phyloP scores from a whole-genome alignment of 2,329 filamentous ascomycete species.

The Aspergillus pseudoglaucus region DNA sequence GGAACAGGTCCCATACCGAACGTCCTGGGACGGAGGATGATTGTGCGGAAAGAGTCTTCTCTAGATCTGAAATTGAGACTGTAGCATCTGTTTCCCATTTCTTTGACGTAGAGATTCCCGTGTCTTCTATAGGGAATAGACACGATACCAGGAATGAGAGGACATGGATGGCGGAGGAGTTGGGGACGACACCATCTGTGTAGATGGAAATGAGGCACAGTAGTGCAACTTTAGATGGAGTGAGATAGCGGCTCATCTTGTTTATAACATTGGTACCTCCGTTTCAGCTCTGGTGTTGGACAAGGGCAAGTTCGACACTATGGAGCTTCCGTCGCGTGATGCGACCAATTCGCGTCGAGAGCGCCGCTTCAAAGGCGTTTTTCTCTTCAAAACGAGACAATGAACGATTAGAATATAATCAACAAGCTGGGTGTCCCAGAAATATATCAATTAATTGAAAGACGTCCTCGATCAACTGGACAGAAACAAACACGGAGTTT shows the following conservation, averaged over 20 bases:
- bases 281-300: background rate
- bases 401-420: background rate
- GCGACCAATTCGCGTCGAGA: background rate
- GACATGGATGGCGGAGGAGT: conserved; percentile 64
- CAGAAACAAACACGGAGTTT: background rate
- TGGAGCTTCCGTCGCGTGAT: background rate
- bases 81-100: conserved; percentile 25
- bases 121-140: conserved; percentile 45
- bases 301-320: background rate
- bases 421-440: background rate
- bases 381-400: background rate
- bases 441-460: background rate
- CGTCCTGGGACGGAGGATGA: conserved; percentile 60
- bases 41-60: conserved; percentile 40
- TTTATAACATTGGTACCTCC: background rate
- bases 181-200: conserved; percentile 62
- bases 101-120: conserved; percentile 14
- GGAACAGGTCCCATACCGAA: conserved; percentile 80
- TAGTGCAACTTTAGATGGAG: conserved; percentile 79
- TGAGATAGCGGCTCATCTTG: conserved; percentile 72
- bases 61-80: conserved; percentile 41
- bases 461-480: background rate
- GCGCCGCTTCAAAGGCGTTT: background rate
- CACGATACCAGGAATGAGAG: conserved; percentile 73
- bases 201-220: conserved; percentile 79